These are phyloP conservation scores for Massarina eburnea DNA, from an alignment of 2,329 filamentous ascomycete species.

Conservation along the genomic window DNA sequence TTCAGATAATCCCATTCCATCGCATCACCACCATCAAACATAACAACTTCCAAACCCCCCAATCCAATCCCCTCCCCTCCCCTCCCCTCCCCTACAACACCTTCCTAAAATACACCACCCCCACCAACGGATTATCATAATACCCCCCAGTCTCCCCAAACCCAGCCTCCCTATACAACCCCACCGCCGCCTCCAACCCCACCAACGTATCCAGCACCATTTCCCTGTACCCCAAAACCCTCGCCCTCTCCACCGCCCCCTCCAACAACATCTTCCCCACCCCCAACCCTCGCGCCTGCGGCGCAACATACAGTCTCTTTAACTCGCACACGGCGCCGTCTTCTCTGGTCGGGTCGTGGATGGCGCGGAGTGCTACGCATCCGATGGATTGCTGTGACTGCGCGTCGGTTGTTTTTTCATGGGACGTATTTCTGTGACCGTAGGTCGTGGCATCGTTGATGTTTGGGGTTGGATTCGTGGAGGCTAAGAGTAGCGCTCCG, in stretches of 20 bases:
- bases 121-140: constrained; percentile 58
- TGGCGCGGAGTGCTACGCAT: constrained; percentile 54
- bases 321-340: constrained; percentile 55
- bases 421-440: constrained; percentile 46
- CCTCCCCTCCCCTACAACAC: constrained; percentile 16
- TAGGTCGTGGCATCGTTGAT: neutral
- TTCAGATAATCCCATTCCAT: no score
- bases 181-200: constrained; percentile 54
- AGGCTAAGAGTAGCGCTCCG: constrained; percentile 55
- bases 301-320: constrained; percentile 59
- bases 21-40: neutral
- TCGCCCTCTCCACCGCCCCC: constrained; percentile 49
- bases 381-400: constrained; percentile 46
- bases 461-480: constrained; percentile 8
- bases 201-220: constrained; percentile 60
- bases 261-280: constrained; percentile 53
- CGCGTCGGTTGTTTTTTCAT: constrained; percentile 38
- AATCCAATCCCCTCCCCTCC: neutral
- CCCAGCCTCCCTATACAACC: constrained; percentile 53
- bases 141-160: constrained; percentile 57
- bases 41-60: neutral
- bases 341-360: constrained; percentile 18
- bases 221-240: constrained; percentile 51
- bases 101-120: constrained; percentile 55
- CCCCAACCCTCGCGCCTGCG: constrained; percentile 52